Evolutionary conservation across 2,329 filamentous ascomycete species (phyloP).

Genomic region (Eurotiales sp.): DNA sequence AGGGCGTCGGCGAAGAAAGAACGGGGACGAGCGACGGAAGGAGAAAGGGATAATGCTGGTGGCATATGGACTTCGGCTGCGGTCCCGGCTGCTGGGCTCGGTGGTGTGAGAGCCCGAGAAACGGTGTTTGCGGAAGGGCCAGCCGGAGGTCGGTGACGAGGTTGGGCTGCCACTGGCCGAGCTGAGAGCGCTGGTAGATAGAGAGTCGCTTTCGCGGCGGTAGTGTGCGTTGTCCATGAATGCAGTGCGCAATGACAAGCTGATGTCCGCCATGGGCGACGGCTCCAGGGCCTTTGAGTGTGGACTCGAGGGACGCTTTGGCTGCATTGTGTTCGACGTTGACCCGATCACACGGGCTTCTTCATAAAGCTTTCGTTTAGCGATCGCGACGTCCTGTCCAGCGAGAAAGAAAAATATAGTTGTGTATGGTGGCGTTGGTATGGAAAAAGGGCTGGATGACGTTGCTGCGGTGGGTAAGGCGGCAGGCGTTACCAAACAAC

Average conservation of each 20-base stretch:
- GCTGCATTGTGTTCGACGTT: too few species aligned
- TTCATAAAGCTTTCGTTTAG: too few species aligned
- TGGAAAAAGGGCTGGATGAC: not conserved
- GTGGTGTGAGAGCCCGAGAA: conserved; percentile 20
- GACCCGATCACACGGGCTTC: too few species aligned
- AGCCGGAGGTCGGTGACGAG: conserved; percentile 28
- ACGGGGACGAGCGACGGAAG: conserved; percentile 25
- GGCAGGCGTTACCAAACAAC: not conserved
- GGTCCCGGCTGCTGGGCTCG: conserved; percentile 24
- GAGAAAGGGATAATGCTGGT: conserved; percentile 21
- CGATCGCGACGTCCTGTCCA: too few species aligned
- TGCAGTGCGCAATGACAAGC: conserved; percentile 29
- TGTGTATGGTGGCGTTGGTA: not conserved
- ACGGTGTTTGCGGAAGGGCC: conserved; percentile 23
- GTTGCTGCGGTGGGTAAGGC: not conserved
- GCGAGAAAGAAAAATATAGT: too few species aligned
- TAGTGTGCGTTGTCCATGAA: conserved; percentile 23
- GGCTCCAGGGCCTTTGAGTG: conserved; percentile 16
- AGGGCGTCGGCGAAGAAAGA: conserved; percentile 38
- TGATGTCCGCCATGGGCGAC: conserved; percentile 27
- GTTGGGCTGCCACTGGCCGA: conserved; percentile 28
- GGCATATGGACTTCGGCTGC: conserved; percentile 22
- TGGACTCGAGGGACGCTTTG: conserved; percentile 9
- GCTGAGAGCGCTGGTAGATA: conserved; percentile 26
- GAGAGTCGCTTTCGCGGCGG: conserved; percentile 20